Conservation (phyloP, 192 early-diverging fungal species). For the Linnemannia schmuckeri region DNA sequence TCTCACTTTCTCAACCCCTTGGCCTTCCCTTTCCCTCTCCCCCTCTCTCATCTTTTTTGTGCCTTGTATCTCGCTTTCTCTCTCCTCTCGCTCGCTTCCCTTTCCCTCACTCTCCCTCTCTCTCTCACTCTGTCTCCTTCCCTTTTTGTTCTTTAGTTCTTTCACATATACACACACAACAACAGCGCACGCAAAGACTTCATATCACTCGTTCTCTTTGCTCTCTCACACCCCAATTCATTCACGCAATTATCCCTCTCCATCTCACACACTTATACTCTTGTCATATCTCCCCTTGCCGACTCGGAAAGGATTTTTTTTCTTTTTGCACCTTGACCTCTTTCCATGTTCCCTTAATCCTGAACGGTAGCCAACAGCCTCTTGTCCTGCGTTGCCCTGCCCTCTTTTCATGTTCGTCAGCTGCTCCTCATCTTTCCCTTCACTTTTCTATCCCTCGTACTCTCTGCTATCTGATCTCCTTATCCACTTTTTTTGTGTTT, state of each 20-base stretch:
- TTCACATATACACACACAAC: not conserved
- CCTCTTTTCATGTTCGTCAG: not conserved
- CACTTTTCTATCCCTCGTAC: not conserved
- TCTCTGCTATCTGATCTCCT: not conserved
- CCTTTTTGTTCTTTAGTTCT: not conserved
- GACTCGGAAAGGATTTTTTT: not conserved
- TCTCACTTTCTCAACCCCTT: not conserved
- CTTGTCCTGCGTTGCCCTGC: not conserved
- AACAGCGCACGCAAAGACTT: not conserved
- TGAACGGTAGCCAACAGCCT: conserved; percentile 13
- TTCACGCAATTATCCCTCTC: not conserved
- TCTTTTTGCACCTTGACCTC: not conserved
- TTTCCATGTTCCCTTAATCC: not conserved
- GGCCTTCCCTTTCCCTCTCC: not conserved
- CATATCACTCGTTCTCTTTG: not conserved
- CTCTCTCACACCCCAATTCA: not conserved
- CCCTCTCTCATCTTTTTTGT: not conserved
- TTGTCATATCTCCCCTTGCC: not conserved
- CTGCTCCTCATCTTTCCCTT: not conserved
- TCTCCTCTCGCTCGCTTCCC: not conserved
- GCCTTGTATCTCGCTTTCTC: not conserved
- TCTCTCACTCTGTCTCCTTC: not conserved
- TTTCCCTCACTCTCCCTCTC: not conserved
- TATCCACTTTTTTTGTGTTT: not conserved
- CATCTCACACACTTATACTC: not conserved